Evolutionary conservation across 352 stramenopile genomes (phyloP), one percentile per base, ranked within the genome.

Genomic region (Phytophthora melonis): DNA sequence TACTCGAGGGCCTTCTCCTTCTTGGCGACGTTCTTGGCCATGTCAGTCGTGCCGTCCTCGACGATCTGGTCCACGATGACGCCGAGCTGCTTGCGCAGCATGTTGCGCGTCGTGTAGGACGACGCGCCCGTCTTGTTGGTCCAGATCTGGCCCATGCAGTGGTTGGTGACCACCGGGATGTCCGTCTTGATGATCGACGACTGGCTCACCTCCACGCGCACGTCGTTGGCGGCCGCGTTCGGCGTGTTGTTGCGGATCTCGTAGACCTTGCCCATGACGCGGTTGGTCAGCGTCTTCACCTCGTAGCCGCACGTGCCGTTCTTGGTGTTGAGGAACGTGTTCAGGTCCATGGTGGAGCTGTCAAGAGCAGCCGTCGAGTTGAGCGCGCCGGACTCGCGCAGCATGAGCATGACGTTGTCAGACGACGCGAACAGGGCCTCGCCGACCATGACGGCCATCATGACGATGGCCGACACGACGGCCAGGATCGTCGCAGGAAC

Each of bases 141-240:
- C 63, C 58, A 74, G 27, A 80, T 82, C 32, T 82, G 53, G 5
- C 73, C 73, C 73, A 80, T 77, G 41, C 73, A 80, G 55, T 80
- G 63, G 60, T 80, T 80, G 8, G 73, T 80, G 5, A 80, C 60
- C 1, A 53, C 49, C 3, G 73, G 73, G 47, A 80, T 64, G 32
- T 77, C 73, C 0, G 70, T 45, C 6, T 30, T 70, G 19, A 80
- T 66, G 43, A 77, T 69, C 0, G 53, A n/a, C 14, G 73, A 77
- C 47, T 74, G 58, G 69, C 73, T 74, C 30, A 80, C 60, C 2
- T 14, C 49, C 3, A 77, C 73, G 23, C 69, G 73, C 19, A 77
- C 63, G 23, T 80, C 73, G n/a, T 71, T 50, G 2, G 25, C 14
- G 14, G 41, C 69, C 32, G 73, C 63, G 18, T 75, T 60, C 1